Evolutionary conservation across 345 rosid species (phyloP), one percentile per base, ranked within the genome.

Genomic region (Acer negundo): DNA sequence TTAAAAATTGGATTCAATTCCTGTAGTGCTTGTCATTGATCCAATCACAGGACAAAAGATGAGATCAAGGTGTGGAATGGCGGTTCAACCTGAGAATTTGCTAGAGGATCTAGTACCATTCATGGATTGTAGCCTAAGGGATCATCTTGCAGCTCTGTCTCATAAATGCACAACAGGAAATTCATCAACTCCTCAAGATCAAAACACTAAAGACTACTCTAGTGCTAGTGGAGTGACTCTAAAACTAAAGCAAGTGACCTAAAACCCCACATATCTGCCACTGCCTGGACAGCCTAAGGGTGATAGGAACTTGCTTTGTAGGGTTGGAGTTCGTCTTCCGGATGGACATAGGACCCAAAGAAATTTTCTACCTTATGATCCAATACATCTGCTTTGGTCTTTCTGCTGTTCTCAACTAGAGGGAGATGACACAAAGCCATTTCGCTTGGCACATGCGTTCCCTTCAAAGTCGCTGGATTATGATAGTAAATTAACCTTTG

Each of bases 21-120:
- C 99, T 12, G 97, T 90, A 59, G 90, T 97, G 63, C 98, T 97
- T 10, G 93, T 97, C 66, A 85, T 97, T 49, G 99, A 97, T 76
- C 99, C 99, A 68, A 90, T 95, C 79, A 93, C 99, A 4, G 99
- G 98, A 70, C 96, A 97, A 82, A 94, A 87, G 83, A 94, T 94
- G 97, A 89, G 88, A 66, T 85, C 86, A 61, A 93, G 99, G 99
- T 70, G 58, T 80, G 98, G 99, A 78, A 91, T 97, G 98, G 38
- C 0, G 38, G 88, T 97, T 62, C 91, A 90, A 73, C 97, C 99
- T 8, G 99, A 90, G 84, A 88, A 81, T 83, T 82, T 97, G 82
- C 93, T 97, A 6, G 98, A 97, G 92, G 46, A 93, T 88, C 85
- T 97, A 72, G 91, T 91, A 40, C 89, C 87, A n/a, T 97, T 87